Percentiles rank a stretch among this genome's conserved stretches.
Evolutionary conservation across 345 rosid species (phyloP).

Genomic region (Citrus mangshanensis): DNA sequence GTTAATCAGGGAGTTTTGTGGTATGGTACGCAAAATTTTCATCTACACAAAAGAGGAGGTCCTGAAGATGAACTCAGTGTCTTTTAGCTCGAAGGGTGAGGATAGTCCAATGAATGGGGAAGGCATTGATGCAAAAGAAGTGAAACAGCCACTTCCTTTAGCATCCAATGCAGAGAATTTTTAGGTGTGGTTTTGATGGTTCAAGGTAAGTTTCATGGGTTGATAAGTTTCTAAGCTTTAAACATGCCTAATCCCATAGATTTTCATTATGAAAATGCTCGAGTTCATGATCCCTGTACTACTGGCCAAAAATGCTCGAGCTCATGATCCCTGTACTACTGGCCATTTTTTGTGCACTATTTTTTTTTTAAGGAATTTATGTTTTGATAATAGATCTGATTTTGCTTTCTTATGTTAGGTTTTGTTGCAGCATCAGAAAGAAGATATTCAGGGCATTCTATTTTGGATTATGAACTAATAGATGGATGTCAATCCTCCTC

Average conservation of each 20-base stretch:
- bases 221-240: background rate
- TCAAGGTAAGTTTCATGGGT: constrained; percentile 11
- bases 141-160: constrained; percentile 30
- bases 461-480: background rate
- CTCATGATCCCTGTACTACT: background rate
- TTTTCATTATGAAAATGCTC: background rate
- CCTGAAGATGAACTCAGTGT: constrained; percentile 66
- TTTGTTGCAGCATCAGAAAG: background rate
- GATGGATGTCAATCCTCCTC: background rate
- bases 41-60: constrained; percentile 77
- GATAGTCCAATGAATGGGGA: constrained; percentile 34
- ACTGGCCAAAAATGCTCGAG: background rate
- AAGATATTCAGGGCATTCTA: background rate
- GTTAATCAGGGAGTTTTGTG: constrained; percentile 64
- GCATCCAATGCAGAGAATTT: constrained; percentile 31
- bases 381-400: background rate
- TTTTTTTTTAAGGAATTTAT: background rate
- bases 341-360: background rate
- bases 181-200: constrained; percentile 19
- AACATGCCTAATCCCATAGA: background rate
- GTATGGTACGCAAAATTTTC: constrained; percentile 65
- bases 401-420: constrained; percentile 1
- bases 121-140: constrained; percentile 39
- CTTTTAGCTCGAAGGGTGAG: constrained; percentile 39
- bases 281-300: background rate